These are phyloP conservation scores for Vigna radiata DNA, from an alignment of 306 rosid species.

Conservation along the genomic window DNA sequence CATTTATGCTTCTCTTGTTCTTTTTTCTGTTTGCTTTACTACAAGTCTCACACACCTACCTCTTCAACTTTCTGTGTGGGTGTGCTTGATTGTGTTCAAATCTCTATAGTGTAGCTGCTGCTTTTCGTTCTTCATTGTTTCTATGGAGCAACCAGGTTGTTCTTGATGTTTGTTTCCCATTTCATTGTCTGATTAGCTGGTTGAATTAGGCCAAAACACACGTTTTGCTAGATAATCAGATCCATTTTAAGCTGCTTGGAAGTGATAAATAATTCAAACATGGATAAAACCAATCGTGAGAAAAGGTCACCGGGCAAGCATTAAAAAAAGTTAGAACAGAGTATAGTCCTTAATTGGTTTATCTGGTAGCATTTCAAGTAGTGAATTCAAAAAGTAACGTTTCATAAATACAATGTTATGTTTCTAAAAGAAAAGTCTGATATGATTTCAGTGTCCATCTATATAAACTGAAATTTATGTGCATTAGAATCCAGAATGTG, in stretches of 20 bases:
- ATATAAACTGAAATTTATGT: not conserved
- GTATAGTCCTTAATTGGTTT: too few relatives aligned
- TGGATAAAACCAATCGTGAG: not conserved
- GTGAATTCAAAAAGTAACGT: too few relatives aligned
- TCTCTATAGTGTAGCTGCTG: not conserved
- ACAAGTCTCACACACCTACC: not conserved
- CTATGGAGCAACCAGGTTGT: not conserved
- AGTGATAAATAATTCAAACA: not conserved
- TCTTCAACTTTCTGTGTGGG: not conserved
- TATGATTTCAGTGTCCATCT: conserved; percentile 1
- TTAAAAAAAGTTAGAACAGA: too few relatives aligned
- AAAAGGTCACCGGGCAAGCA: too few relatives aligned
- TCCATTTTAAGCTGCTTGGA: not conserved
- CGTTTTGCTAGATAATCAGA: not conserved
- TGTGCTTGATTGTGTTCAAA: conserved; percentile 13
- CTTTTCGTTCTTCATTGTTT: not conserved
- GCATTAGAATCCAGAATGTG: conserved; percentile 21
- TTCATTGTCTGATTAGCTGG: not conserved
- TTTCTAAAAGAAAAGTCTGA: not conserved
- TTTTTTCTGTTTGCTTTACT: not conserved
- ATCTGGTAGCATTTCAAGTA: too few relatives aligned
- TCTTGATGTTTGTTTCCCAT: not conserved
- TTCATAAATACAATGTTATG: too few relatives aligned
- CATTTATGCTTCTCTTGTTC: not conserved
- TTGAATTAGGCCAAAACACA: not conserved